Evolutionary conservation across 441 rosid species (phyloP).

Genomic region (Jatropha multifida): DNA sequence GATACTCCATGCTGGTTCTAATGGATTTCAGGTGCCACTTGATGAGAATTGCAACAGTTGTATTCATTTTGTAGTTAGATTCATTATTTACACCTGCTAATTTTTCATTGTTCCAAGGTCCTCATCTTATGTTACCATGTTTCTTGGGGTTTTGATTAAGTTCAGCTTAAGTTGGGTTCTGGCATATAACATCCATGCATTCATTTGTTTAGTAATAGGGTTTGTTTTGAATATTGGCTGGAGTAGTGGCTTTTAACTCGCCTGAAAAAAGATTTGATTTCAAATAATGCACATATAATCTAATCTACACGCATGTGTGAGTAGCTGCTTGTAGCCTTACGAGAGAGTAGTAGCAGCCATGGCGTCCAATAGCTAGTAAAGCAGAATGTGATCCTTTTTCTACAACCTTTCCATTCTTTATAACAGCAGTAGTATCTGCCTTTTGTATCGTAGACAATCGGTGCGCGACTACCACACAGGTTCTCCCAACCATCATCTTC

Average conservation of each 20-base stretch:
- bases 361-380: slow-evolving; percentile 32
- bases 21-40: background rate
- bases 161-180: too few relatives aligned
- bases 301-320: too few relatives aligned
- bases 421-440: slow-evolving; percentile 40
- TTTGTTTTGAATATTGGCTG: too few relatives aligned
- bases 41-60: slow-evolving; percentile 4
- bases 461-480: slow-evolving; percentile 48
- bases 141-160: too few relatives aligned
- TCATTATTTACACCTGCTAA: too few relatives aligned
- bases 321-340: slow-evolving; percentile 33
- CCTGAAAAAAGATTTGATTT: too few relatives aligned
- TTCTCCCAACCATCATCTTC: slow-evolving; percentile 49
- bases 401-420: slow-evolving; percentile 43
- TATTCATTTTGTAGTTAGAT: background rate
- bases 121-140: too few relatives aligned
- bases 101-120: too few relatives aligned
- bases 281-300: too few relatives aligned
- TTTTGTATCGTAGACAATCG: slow-evolving; percentile 43
- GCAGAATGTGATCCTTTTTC: slow-evolving; percentile 51
- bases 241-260: too few relatives aligned
- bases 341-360: slow-evolving; percentile 44
- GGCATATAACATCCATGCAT: too few relatives aligned
- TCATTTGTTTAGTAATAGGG: too few relatives aligned
- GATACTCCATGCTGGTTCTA: background rate